Percentiles rank a stretch among this genome's conserved stretches.
phyloP scores from a whole-genome alignment of 2,329 filamentous ascomycete genomes.

The Setomelanomma holmii region DNA sequence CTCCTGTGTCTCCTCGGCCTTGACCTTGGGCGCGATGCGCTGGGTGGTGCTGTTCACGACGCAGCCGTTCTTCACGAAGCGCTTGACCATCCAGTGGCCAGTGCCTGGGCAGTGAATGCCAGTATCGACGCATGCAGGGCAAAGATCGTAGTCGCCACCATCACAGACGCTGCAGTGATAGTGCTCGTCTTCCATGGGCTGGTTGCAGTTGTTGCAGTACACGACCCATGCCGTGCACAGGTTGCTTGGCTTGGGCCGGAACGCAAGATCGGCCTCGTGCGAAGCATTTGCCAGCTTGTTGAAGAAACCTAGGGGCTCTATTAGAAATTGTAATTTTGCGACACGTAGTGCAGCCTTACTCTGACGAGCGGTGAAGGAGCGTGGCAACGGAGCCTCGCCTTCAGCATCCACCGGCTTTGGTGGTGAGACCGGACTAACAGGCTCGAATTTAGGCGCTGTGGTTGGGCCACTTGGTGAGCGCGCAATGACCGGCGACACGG shows the following conservation, averaged over 20 bases:
- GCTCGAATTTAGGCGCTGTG: conserved; percentile 19
- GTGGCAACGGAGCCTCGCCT: conserved; percentile 52
- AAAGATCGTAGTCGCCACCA: conserved; percentile 92
- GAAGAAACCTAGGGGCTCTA: conserved; percentile 33
- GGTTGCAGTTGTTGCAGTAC: conserved; percentile 91
- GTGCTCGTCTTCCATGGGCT: conserved; percentile 78
- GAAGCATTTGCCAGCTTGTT: conserved; percentile 36
- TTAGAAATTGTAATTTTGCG: conserved; percentile 15
- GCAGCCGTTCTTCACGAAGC: conserved; percentile 77
- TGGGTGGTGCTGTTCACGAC: conserved; percentile 88
- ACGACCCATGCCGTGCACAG: conserved; percentile 72
- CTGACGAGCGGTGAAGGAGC: conserved; percentile 46
- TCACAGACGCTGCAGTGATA: conserved; percentile 96
- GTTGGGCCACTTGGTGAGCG: conserved; percentile 27
- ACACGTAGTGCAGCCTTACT: conserved; percentile 29
- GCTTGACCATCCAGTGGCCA: conserved; percentile 94
- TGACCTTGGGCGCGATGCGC: conserved; percentile 71
- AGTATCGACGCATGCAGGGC: conserved; percentile 75
- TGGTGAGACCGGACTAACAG: conserved; percentile 33
- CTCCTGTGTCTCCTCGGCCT: conserved; percentile 46
- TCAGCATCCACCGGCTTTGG: conserved; percentile 26
- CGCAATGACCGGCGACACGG: conserved; percentile 36
- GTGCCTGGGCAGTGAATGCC: conserved; percentile 80
- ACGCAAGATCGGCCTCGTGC: conserved; percentile 39
- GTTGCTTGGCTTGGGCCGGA: conserved; percentile 50